These are phyloP conservation scores for Hemerocallis citrina DNA, from an alignment of 106 monocot genomes.

Conservation along the genomic window DNA sequence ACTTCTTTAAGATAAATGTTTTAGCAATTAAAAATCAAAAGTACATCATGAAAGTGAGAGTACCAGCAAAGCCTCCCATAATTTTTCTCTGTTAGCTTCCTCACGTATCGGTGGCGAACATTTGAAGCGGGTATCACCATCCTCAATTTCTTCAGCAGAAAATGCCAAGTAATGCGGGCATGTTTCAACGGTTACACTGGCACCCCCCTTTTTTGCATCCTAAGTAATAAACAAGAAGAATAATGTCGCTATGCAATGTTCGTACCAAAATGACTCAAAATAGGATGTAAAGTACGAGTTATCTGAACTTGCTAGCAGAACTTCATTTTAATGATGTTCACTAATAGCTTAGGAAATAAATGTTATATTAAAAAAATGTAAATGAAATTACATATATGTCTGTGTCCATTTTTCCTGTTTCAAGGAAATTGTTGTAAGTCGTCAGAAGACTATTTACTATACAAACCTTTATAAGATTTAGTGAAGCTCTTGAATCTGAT, in stretches of 20 bases:
- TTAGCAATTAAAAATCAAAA: constrained; percentile 5
- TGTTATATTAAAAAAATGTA: too few species aligned
- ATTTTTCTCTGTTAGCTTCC: constrained; percentile 47
- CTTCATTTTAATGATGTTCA: too few species aligned
- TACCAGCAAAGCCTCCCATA: constrained; percentile 91
- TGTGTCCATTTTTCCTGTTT: too few species aligned
- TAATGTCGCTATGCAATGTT: too few species aligned
- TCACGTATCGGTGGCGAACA: constrained; percentile 95
- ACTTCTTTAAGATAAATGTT: not conserved
- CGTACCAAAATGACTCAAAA: too few species aligned
- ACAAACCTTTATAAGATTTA: constrained; percentile 85
- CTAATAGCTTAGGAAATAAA: too few species aligned
- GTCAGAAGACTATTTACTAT: not conserved
- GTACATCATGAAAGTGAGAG: not conserved
- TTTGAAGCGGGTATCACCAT: constrained; percentile 96
- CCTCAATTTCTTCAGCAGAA: constrained; percentile 69
- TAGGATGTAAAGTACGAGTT: too few species aligned
- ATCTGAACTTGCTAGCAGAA: too few species aligned
- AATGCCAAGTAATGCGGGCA: constrained; percentile 96
- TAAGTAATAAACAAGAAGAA: constrained; percentile 7
- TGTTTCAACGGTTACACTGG: constrained; percentile 87
- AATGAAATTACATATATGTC: too few species aligned
- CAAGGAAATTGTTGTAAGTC: not conserved
- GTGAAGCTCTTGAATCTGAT: constrained; percentile 76
- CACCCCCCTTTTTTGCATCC: constrained; percentile 72